These are phyloP conservation scores for Begonia fuchsioides DNA, from an alignment of 306 rosid species.

Conservation along the genomic window DNA sequence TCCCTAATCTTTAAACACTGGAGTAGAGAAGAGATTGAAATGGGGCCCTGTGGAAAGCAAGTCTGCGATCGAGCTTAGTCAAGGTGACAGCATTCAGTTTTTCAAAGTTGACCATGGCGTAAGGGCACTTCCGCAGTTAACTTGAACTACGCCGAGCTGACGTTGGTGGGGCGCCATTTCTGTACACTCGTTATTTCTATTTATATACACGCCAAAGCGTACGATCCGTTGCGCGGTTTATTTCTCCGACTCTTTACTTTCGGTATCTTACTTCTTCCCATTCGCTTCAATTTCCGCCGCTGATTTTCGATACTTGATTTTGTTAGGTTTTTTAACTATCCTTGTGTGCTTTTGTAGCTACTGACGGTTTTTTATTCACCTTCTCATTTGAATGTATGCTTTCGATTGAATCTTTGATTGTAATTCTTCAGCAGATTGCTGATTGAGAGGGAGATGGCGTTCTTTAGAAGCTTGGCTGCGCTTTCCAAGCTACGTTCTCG, in stretches of 20 bases:
- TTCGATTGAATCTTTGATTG: no score
- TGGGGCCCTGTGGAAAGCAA: no score
- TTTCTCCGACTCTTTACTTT: background rate
- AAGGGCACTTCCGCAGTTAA: no score
- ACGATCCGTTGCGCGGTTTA: background rate
- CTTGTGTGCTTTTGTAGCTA: background rate
- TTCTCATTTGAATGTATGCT: no score
- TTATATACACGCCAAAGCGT: background rate
- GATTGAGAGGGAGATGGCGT: slow-evolving; percentile 19
- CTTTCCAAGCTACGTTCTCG: slow-evolving; percentile 84
- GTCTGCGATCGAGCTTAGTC: no score
- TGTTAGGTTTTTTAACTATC: background rate
- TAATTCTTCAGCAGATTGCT: slow-evolving; percentile 6
- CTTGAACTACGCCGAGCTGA: no score
- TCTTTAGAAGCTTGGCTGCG: slow-evolving; percentile 52
- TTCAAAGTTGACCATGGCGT: no score
- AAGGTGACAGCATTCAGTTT: no score
- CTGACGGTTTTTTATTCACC: background rate
- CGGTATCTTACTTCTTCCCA: background rate
- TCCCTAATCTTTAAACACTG: no score
- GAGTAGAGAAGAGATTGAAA: no score
- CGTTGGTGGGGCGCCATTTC: no score
- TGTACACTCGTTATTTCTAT: background rate
- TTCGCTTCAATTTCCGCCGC: background rate
- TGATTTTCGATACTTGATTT: background rate